Conservation (phyloP, 768 basidiomycete species). For the Butyriboletus loyo region DNA sequence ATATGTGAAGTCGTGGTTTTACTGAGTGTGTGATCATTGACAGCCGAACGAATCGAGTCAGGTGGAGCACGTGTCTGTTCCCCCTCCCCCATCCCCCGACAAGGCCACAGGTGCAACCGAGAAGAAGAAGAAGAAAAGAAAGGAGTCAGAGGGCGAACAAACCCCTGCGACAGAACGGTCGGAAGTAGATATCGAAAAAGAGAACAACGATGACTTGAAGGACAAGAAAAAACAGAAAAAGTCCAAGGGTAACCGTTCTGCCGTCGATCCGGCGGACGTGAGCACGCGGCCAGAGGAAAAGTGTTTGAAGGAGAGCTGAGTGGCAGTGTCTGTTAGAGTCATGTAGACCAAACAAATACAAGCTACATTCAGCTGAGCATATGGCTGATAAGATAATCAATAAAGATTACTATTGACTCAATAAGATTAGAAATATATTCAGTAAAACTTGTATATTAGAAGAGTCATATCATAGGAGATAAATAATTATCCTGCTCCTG, state of each 20-base stretch:
- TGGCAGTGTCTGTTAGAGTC: too few species aligned
- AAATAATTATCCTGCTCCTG: too few species aligned
- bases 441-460: too few species aligned
- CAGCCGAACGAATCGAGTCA: slow-evolving; percentile 2
- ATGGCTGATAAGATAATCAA: too few species aligned
- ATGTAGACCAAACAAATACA: too few species aligned
- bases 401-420: too few species aligned
- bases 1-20: not conserved
- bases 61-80: not conserved
- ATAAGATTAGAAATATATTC: too few species aligned
- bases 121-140: slow-evolving; percentile 18
- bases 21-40: slow-evolving; percentile 4
- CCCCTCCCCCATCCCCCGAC: not conserved
- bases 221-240: slow-evolving; percentile 21
- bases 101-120: not conserved
- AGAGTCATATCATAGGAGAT: too few species aligned
- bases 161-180: not conserved
- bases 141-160: slow-evolving; percentile 1
- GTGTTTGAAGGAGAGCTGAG: slow-evolving; percentile 3
- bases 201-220: slow-evolving; percentile 1
- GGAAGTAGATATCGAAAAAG: not conserved
- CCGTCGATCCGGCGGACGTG: not conserved
- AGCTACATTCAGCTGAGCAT: too few species aligned
- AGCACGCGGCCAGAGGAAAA: not conserved
- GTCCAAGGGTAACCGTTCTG: slow-evolving; percentile 8